Conservation (phyloP, 768 basidiomycete genomes). For the Pleurotus sapidus region DNA sequence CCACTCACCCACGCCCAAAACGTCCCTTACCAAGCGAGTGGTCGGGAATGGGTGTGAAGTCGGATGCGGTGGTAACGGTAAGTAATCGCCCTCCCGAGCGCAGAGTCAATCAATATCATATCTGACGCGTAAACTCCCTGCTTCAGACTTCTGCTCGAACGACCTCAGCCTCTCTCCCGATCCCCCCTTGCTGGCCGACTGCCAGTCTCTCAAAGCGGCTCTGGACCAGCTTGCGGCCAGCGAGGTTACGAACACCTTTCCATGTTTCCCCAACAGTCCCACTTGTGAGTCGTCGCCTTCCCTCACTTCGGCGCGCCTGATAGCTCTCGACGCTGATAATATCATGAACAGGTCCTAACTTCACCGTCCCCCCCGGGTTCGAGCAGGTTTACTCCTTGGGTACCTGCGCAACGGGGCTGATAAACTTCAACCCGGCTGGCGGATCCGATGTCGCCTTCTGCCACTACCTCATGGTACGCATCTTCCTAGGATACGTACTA, state of each 20-base stretch:
- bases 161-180: constrained; percentile 2
- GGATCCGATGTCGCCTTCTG: constrained; percentile 4
- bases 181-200: constrained; percentile 6
- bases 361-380: constrained; percentile 6
- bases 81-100: not conserved
- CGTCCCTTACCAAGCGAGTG: constrained; percentile 1
- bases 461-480: constrained; percentile 10
- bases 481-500: not conserved
- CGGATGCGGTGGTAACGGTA: not conserved
- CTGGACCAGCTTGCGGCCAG: constrained; percentile 5
- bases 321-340: not conserved
- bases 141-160: constrained; percentile 5
- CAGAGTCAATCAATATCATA: not conserved
- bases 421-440: constrained; percentile 4
- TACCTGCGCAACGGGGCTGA: constrained; percentile 6
- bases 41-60: not conserved
- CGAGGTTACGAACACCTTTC: constrained; percentile 7
- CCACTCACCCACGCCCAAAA: not conserved
- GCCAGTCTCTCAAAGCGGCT: not conserved
- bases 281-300: constrained; percentile 1
- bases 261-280: constrained; percentile 5
- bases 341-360: constrained; percentile 9
- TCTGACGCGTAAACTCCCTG: not conserved
- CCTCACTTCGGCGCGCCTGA: not conserved
- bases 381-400: constrained; percentile 8